Base-by-base conservation (phyloP, 2,329 filamentous ascomycete genomes). In the Stachybotrys elegans region DNA sequence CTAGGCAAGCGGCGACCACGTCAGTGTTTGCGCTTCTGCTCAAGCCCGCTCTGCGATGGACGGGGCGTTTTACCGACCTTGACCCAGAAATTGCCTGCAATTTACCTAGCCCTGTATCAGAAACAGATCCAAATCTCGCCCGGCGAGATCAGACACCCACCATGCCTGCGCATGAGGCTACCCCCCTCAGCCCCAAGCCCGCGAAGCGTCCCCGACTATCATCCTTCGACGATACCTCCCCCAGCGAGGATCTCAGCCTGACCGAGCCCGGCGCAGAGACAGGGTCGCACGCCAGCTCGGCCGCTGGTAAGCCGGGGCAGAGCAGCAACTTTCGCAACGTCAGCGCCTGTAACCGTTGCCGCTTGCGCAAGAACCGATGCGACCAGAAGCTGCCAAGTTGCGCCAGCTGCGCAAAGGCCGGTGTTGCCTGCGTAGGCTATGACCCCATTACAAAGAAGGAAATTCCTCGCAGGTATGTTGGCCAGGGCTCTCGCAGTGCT, bases 391-490 rank as follows among this genome's bases (percentile, higher is more conserved):
- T 97, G 49, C 92, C 92, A 8, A 88, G 87, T 56, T 97, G 92
- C 64, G 84, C 87, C 34, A 88, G 88, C 54, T 97, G 92, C 67
- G 89, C 91, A 63, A 96, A 96, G 70, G 91, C 88, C n/a, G 79
- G 80, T 46, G 88, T 94, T 37, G 84, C 87, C 53, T 97, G 93
- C 63, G 89, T 96, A 41, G 92, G 92, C 50, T 96, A 95, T 65
- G 92, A 97, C 62, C 91, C 92, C 25, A 95, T 96, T 59, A 95
- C 89, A 20, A 96, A 96, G 74, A 84, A 88, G 60, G 90, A 96
- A 68, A 95, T 97, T 46, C 92, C 92, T 40, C 80, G 91, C 66
- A 90, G 84, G 72, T 95, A 84, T 70, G 86, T n/a, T 20, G 17
- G 19, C 9, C 7, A 13, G 17, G 13, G 17, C 34, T 36, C 17